phyloP scores from a whole-genome alignment of 2,329 filamentous ascomycete genomes.

The Colletotrichum chrysophilum region DNA sequence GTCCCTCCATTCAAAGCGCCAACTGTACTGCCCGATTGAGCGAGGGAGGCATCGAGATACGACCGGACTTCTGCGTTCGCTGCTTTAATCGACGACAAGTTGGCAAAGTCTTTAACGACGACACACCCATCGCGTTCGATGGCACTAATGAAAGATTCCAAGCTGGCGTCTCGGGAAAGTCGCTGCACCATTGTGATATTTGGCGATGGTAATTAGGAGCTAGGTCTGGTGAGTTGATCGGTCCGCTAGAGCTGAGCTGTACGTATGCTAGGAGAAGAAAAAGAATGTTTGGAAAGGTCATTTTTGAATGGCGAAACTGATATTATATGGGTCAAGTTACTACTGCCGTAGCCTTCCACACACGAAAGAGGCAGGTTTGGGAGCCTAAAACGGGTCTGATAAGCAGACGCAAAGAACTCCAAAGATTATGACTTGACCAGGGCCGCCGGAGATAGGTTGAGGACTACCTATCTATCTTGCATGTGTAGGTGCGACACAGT shows the following conservation, averaged over 20 bases:
- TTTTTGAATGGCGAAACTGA: background rate
- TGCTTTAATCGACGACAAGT: background rate
- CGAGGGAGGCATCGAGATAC: constrained; percentile 21
- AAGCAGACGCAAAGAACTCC: background rate
- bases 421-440: background rate
- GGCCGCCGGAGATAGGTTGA: background rate
- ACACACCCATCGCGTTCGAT: background rate
- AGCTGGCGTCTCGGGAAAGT: background rate
- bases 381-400: background rate
- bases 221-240: background rate
- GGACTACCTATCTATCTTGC: background rate
- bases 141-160: background rate
- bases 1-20: constrained; percentile 35
- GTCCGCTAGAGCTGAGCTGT: background rate
- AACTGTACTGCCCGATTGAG: constrained; percentile 24
- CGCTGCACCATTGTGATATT: background rate
- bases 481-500: background rate
- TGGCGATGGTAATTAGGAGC: background rate
- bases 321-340: background rate
- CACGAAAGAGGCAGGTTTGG: background rate
- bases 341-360: background rate
- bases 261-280: background rate
- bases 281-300: background rate
- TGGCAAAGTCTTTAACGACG: background rate
- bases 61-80: background rate